These are phyloP conservation scores for Blastocystis sp. DNA, from an alignment of 352 stramenopile species.

Conservation along the genomic window DNA sequence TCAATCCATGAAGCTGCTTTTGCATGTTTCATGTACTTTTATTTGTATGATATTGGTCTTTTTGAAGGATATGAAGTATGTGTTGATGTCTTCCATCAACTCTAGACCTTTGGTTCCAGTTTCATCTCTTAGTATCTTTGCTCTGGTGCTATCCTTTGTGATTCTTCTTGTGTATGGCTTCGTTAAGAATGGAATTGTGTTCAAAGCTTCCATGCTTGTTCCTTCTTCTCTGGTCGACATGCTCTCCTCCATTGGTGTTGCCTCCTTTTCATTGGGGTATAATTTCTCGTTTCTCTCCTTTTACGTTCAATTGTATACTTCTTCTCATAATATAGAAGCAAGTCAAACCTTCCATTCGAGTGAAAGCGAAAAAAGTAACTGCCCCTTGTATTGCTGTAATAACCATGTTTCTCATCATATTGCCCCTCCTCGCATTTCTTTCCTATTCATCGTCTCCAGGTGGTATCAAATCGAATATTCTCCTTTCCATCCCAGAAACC, in stretches of 20 bases:
- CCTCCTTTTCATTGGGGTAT: constrained; percentile 48
- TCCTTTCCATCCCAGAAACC: constrained; percentile 19
- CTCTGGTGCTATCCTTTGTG: constrained; percentile 25
- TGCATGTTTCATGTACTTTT: constrained; percentile 30
- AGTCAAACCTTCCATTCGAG: constrained; percentile 27
- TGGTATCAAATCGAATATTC: constrained; percentile 33
- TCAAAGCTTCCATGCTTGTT: constrained; percentile 4
- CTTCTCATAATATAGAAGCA: background rate
- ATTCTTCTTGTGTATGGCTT: constrained; percentile 38
- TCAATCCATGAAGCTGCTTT: background rate
- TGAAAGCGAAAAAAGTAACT: background rate
- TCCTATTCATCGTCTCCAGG: constrained; percentile 16
- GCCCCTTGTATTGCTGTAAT: background rate
- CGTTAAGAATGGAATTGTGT: background rate
- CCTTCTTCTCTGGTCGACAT: background rate
- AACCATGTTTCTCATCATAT: background rate
- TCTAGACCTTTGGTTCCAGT: constrained; percentile 37
- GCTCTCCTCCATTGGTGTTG: constrained; percentile 33
- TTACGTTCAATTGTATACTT: background rate
- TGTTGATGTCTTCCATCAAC: background rate
- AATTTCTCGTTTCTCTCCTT: constrained; percentile 61
- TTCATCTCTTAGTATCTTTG: constrained; percentile 44
- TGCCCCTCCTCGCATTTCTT: constrained; percentile 28
- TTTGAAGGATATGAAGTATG: constrained; percentile 51
- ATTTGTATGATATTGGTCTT: constrained; percentile 39